Percentiles rank a stretch among this genome's conserved stretches.
Evolutionary conservation across 306 rosid genomes (phyloP).

Genomic region (Lupinus albus): DNA sequence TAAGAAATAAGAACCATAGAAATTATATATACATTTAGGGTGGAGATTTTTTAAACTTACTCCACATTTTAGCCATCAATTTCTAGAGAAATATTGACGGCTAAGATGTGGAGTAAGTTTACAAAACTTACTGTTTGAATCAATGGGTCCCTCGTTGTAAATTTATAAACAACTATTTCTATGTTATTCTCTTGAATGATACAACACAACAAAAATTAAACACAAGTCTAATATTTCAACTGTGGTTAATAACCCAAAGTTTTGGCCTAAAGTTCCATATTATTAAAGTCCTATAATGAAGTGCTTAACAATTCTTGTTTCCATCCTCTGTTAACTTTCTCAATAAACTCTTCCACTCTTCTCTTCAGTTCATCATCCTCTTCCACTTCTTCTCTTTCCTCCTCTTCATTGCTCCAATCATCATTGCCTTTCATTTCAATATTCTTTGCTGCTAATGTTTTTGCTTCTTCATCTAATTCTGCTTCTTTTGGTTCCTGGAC

Average conservation of each 20-base stretch:
- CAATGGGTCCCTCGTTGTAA: too few relatives aligned
- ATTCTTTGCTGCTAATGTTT: constrained; percentile 14
- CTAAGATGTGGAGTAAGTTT: too few relatives aligned
- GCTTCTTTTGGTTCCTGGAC: constrained; percentile 16
- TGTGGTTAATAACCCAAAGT: neutral
- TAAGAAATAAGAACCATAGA: constrained; percentile 8
- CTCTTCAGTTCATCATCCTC: constrained; percentile 60
- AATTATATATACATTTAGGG: constrained; percentile 14
- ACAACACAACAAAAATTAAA: constrained; percentile 39
- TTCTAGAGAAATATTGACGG: too few relatives aligned
- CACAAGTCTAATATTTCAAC: constrained; percentile 26
- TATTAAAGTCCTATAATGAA: constrained; percentile 26
- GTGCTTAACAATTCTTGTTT: constrained; percentile 50
- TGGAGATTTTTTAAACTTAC: too few relatives aligned
- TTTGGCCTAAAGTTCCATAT: constrained; percentile 3
- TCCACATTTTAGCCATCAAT: too few relatives aligned
- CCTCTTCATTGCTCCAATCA: constrained; percentile 29
- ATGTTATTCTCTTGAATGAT: constrained; percentile 24
- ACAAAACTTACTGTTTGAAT: too few relatives aligned
- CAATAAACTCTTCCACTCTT: constrained; percentile 73
- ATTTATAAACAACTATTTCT: constrained; percentile 34
- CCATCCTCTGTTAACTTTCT: constrained; percentile 70
- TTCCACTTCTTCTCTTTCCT: constrained; percentile 35
- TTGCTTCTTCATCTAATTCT: neutral
- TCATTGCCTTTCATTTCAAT: constrained; percentile 17